Evolutionary conservation across 805 yeast species (phyloP).

Genomic region (Lipomyces starkeyi): DNA sequence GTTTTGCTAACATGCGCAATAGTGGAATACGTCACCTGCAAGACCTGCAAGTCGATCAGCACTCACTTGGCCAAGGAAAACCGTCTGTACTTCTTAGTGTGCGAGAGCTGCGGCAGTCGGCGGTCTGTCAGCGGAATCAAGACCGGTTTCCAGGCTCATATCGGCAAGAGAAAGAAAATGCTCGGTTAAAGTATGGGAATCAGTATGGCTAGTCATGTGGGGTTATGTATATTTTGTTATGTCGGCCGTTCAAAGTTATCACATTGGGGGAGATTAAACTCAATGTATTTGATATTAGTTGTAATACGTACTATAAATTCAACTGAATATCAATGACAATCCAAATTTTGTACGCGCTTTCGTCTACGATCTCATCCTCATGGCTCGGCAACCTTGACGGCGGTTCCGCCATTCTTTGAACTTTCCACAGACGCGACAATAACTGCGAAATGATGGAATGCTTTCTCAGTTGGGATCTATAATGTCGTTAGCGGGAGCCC

Average conservation of each 20-base stretch:
- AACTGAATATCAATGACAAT: not conserved
- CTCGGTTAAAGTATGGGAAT: slow-evolving; percentile 25
- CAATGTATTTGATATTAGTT: not conserved
- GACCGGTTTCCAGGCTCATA: slow-evolving; percentile 99
- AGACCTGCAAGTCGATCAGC: slow-evolving; percentile 97
- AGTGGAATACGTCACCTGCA: slow-evolving; percentile 95
- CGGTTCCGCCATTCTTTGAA: slow-evolving; percentile 51
- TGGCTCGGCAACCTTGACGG: slow-evolving; percentile 43
- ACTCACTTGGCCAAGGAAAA: slow-evolving; percentile 96
- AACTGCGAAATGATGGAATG: slow-evolving; percentile 92
- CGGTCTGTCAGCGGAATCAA: slow-evolving; percentile 96
- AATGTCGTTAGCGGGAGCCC: not conserved
- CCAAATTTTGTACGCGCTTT: not conserved
- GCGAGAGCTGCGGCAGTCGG: slow-evolving; percentile 97
- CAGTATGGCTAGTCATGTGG: not conserved
- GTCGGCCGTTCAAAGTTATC: not conserved
- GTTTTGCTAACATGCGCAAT: slow-evolving; percentile 3
- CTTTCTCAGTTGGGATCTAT: slow-evolving; percentile 63
- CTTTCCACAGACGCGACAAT: slow-evolving; percentile 85
- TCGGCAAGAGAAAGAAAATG: slow-evolving; percentile 72
- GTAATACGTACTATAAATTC: not conserved
- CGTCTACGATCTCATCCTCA: not conserved
- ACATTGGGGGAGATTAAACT: not conserved
- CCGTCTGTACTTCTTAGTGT: slow-evolving; percentile 95
- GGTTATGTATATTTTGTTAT: not conserved